Evolutionary conservation across 1,139 yeast species (phyloP), one percentile per base, ranked within the genome.

Genomic region (Candida labiduridarum): DNA sequence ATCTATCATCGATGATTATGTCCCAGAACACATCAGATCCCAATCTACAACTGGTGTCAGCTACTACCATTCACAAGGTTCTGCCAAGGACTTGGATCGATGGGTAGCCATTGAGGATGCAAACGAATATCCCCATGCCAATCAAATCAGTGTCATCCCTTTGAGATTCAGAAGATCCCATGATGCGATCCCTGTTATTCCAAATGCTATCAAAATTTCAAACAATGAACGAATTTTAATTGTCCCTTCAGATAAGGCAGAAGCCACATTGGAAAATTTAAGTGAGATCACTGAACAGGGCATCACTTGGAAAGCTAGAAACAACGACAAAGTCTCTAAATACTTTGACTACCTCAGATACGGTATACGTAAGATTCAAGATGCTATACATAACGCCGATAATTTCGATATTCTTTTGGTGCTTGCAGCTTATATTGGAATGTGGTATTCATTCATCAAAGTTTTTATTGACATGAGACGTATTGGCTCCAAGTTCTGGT

Each of bases 401-500:
- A 83, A 87, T 35, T 89, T 90, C 58, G 99, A 95, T 67, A 84
- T 94, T 44, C 83, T 84, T 12, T 79, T 92, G 54, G 86, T 95
- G 50, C 80, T 90, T 10, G 69, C 85, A 48, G 98, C 97, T 2
- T 95, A 95, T 66, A 60, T 84, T 35, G 96, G 96, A 47, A 92
- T 94, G 97, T 79, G 90, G 79, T 87, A 89, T 68, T 89, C 97
- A 15, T 80, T 94, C 57, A 71, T 84, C 50, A 85, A 86, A 55
- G 82, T 95, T 42, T 94, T 90, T 61, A 63, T 83, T 53, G 95
- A 90, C 58, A 88, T 94, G 96, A 83, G 83, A 59, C 70, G 70
- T 45, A 76, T 87, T 33, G 97, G 97, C 27, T 90, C 98, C 44
- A 87, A 82, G 59, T 87, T 91, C 61, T 90, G 97, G 96, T 79